Evolutionary conservation across 805 yeast genomes (phyloP), one percentile per base, ranked within the genome.

Genomic region (Candida tallmaniae): DNA sequence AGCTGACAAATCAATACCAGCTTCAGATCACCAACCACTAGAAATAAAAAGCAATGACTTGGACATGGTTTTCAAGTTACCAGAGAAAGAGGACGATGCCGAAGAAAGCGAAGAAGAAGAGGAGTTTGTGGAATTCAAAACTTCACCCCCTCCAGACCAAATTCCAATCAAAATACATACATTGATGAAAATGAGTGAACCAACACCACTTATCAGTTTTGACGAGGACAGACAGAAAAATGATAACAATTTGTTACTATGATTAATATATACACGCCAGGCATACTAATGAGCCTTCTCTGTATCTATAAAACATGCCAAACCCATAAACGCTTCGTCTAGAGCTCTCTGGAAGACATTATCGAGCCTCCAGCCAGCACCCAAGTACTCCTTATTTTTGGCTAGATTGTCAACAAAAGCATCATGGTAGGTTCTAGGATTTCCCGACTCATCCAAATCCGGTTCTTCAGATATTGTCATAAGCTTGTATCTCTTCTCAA

Each of bases 311-410:
- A 81, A 72, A 55, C 96, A 88, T 11, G 86, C 89, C 40, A 93
- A 64, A 0, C 97, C 97, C 63, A 80, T 76, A 48, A 89, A 90
- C 5, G 97, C 97, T 45, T 84, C 93, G 38, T 83, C 83, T 34
- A 93, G 63, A 4, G 90, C 80, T 45, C 90, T 74, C 45, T 78
- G 77, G 51, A 81, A 85, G 13, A 83, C 88, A 21, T 62, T 65
- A 32, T 76, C 74, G 19, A 84, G 66, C 40, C 79, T 73, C 72
- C 88, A 88, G 2, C 98, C 98, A 10, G 93, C 80, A 3, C 96
- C 97, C 45, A 73, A 69, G 49, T 73, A 87, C 43, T 80, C 85
- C 24, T 74, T 73, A 54, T 79, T 80, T 64, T 43, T 69, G 51
- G 74, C 64, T 36, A 54, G 74, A 50, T 43, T 71, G 68, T 45